Evolutionary conservation across 78 protist species (phyloP).

Genomic region (Dictyostelium brefeldianum): DNA sequence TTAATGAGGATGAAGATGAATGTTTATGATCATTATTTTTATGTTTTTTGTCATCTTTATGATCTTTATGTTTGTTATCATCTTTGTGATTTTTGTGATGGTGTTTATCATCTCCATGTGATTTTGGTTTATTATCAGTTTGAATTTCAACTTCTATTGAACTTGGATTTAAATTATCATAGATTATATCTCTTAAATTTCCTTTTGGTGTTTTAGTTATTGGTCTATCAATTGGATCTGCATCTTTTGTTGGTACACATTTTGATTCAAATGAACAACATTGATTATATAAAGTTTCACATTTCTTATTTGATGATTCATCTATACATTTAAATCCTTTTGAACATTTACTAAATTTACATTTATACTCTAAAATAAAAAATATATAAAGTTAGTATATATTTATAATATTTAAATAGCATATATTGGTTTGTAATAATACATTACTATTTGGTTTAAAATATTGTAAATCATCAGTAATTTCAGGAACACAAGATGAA

Average conservation of each 20-base stretch:
- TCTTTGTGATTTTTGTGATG: not conserved
- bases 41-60: not conserved
- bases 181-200: not conserved
- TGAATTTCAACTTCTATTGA: not conserved
- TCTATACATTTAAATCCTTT: constrained; percentile 23
- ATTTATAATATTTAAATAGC: not conserved
- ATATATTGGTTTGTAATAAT: too few relatives aligned
- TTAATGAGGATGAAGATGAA: too few relatives aligned
- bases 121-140: not conserved
- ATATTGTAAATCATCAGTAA: not conserved
- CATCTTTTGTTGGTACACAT: constrained; percentile 19
- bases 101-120: not conserved
- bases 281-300: not conserved
- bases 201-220: constrained; percentile 11
- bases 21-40: not conserved
- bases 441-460: constrained; percentile 20
- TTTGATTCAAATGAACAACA: constrained; percentile 13
- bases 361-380: not conserved
- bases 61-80: not conserved
- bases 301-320: not conserved
- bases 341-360: constrained; percentile 16
- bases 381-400: not conserved
- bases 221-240: not conserved
- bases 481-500: constrained; percentile 8
- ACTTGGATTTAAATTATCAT: not conserved